Conservation (phyloP, 1,284 basidiomycete species). For the Rhodotorula sp. region DNA sequence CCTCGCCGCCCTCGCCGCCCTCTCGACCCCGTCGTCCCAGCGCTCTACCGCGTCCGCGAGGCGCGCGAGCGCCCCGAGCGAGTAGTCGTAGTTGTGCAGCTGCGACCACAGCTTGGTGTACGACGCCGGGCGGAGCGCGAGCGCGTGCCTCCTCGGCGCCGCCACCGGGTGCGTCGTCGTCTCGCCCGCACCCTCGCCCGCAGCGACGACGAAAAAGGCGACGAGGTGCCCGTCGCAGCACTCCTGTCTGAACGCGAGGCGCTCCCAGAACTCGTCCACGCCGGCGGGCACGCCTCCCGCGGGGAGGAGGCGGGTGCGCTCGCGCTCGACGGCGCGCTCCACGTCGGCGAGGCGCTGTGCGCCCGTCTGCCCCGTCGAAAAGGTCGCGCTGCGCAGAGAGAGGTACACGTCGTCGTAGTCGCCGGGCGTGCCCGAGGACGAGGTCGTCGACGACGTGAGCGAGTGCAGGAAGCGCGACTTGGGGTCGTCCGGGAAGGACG, state of each 20-base stretch:
- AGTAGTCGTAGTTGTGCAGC: conserved; percentile 46
- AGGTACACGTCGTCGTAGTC: conserved; percentile 55
- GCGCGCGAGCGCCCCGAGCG: conserved; percentile 2
- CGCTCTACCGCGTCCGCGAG: not conserved
- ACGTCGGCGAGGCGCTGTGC: conserved; percentile 6
- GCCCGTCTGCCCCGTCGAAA: conserved; percentile 48
- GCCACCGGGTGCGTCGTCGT: no score
- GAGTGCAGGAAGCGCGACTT: conserved; percentile 89
- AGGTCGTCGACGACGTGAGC: conserved; percentile 57
- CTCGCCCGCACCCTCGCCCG: no score
- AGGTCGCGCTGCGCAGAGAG: conserved; percentile 63
- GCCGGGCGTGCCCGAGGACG: conserved; percentile 63
- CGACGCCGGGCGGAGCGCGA: conserved; percentile 30
- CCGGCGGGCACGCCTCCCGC: conserved; percentile 41
- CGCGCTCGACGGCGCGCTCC: conserved; percentile 35
- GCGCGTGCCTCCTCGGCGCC: conserved; percentile 3
- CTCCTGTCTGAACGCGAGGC: conserved; percentile 91
- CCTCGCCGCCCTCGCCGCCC: not conserved
- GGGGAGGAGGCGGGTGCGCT: conserved; percentile 31
- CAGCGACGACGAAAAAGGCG: conserved; percentile 73
- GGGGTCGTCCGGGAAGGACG: conserved; percentile 88
- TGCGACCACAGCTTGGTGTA: conserved; percentile 44
- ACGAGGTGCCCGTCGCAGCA: conserved; percentile 81
- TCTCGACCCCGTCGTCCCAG: conserved; percentile 26
- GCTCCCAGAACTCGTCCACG: conserved; percentile 84